Conservation (phyloP, 148 eudicot species). For the Gaultheria prostrata region DNA sequence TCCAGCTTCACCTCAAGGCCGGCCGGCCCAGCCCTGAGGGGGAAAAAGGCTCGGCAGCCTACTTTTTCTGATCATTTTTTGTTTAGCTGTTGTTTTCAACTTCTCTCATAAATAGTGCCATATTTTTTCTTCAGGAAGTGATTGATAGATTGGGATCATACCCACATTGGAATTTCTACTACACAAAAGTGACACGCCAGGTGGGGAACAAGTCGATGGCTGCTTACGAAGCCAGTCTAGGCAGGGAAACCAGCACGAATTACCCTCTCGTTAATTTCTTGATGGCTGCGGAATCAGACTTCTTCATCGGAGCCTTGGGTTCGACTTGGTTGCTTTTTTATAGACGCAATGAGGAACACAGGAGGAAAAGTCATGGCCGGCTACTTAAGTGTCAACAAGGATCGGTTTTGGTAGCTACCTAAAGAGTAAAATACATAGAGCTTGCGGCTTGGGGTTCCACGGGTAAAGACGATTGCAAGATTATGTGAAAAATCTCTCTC, state of each 20-base stretch:
- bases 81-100: neutral
- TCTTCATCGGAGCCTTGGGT: constrained; percentile 87
- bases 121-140: constrained; percentile 47
- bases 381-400: constrained; percentile 92
- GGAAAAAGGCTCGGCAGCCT: neutral
- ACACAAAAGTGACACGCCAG: constrained; percentile 70
- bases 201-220: constrained; percentile 80
- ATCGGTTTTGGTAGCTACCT: constrained; percentile 64
- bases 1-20: too few species aligned
- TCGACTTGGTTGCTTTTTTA: constrained; percentile 95
- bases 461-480: too few species aligned
- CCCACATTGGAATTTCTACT: constrained; percentile 75
- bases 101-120: neutral
- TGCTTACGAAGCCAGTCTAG: constrained; percentile 78
- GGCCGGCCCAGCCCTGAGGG: too few species aligned
- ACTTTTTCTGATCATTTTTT: neutral
- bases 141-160: constrained; percentile 55
- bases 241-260: constrained; percentile 85
- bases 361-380: constrained; percentile 99
- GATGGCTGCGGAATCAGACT: constrained; percentile 91
- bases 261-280: constrained; percentile 92
- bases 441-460: neutral
- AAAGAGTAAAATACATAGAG: neutral
- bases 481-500: too few species aligned
- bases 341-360: constrained; percentile 93